A percentile compares a stretch with the other conserved stretches of the same genome.
Conservation (phyloP, 352 stramenopile genomes). For the Pseudoperonospora humuli region DNA sequence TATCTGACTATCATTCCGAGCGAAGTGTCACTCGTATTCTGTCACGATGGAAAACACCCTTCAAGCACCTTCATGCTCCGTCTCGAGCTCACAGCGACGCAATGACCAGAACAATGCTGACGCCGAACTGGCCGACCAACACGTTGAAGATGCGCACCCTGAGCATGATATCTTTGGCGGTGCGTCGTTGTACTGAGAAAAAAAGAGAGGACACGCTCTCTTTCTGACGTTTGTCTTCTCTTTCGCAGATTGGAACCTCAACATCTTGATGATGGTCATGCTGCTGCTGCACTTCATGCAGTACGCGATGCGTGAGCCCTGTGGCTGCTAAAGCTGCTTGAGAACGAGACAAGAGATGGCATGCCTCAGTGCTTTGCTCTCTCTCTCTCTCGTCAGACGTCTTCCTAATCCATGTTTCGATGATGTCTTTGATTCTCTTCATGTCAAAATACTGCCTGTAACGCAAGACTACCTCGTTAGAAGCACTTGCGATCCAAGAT, state of each 20-base stretch:
- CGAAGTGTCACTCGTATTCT: neutral
- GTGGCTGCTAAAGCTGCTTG: slow-evolving; percentile 49
- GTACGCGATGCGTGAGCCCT: slow-evolving; percentile 78
- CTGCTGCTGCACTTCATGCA: slow-evolving; percentile 83
- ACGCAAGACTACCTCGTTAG: slow-evolving; percentile 15
- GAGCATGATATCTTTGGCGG: slow-evolving; percentile 84
- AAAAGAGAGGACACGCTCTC: neutral
- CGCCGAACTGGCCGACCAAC: slow-evolving; percentile 8
- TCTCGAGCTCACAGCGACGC: slow-evolving; percentile 25
- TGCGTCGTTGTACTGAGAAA: slow-evolving; percentile 17
- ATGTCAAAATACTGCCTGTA: slow-evolving; percentile 12
- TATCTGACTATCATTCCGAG: neutral
- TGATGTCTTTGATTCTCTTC: slow-evolving; percentile 18
- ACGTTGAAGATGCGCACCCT: slow-evolving; percentile 7
- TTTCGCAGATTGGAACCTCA: slow-evolving; percentile 64
- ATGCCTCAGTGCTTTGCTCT: neutral
- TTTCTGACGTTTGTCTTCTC: slow-evolving; percentile 4
- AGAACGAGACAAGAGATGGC: neutral
- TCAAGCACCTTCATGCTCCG: slow-evolving; percentile 29
- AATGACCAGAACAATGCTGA: slow-evolving; percentile 10
- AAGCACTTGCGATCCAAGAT: slow-evolving; percentile 84
- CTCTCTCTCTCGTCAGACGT: too few species aligned
- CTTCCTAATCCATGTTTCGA: slow-evolving; percentile 8
- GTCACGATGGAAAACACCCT: slow-evolving; percentile 30
- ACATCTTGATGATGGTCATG: slow-evolving; percentile 82